Evolutionary conservation across 495 filamentous ascomycete genomes (phyloP).

Genomic region (Thozetella sp.): DNA sequence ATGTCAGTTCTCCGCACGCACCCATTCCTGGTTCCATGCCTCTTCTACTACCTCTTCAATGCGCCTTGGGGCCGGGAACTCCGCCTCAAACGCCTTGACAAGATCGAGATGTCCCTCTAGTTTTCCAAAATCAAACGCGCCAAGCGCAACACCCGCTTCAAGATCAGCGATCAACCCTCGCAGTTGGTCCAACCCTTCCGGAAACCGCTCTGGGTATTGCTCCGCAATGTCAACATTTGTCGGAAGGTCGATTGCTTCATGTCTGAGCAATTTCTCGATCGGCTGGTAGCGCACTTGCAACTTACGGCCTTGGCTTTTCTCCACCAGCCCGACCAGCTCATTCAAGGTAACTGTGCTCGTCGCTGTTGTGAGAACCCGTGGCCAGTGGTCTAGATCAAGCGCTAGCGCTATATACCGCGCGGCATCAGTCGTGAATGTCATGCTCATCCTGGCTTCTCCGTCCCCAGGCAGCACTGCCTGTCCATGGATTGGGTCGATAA

Average conservation of each 20-base stretch:
- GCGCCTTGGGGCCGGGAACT: constrained; percentile 1
- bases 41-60: constrained; percentile 10
- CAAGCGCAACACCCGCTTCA: constrained; percentile 7
- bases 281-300: neutral
- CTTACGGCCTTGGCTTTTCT: constrained; percentile 1
- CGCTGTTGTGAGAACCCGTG: constrained; percentile 4
- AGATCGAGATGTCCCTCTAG: constrained; percentile 7
- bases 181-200: constrained; percentile 5
- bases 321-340: constrained; percentile 2
- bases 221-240: constrained; percentile 8
- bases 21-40: constrained; percentile 8
- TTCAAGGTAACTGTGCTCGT: constrained; percentile 3
- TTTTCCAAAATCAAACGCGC: constrained; percentile 8
- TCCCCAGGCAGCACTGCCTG: constrained; percentile 5
- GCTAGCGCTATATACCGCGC: constrained; percentile 9
- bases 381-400: constrained; percentile 8
- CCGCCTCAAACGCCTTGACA: constrained; percentile 5
- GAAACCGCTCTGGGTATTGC: constrained; percentile 9
- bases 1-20: no score
- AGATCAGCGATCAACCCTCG: constrained; percentile 8
- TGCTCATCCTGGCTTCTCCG: constrained; percentile 12
- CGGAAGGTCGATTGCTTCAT: constrained; percentile 4
- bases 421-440: constrained; percentile 12
- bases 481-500: constrained; percentile 4
- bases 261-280: constrained; percentile 2